A percentile compares a stretch with the other conserved stretches of the same genome.
phyloP scores from a whole-genome alignment of 768 basidiomycete genomes.

The Lentinula sp. region DNA sequence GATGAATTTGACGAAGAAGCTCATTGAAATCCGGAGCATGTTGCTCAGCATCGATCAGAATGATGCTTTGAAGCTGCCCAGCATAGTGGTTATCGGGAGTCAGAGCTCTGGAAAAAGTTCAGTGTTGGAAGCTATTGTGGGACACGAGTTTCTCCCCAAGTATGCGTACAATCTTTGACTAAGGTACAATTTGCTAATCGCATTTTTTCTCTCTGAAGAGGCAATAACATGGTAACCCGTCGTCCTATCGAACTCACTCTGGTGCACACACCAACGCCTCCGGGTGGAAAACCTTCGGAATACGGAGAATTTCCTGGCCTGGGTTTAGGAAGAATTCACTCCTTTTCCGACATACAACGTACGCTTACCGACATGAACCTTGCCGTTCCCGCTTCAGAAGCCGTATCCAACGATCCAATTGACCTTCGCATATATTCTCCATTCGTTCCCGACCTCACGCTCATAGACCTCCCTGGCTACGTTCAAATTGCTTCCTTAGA shows the following conservation, averaged over 20 bases:
- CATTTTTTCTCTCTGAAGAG: slow-evolving; percentile 41
- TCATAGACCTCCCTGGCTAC: slow-evolving; percentile 97
- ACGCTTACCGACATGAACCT: slow-evolving; percentile 93
- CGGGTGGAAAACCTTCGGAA: slow-evolving; percentile 56
- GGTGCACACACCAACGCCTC: slow-evolving; percentile 74
- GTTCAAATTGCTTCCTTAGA: slow-evolving; percentile 93
- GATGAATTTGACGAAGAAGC: slow-evolving; percentile 88
- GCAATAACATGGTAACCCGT: slow-evolving; percentile 98
- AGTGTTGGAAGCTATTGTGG: slow-evolving; percentile 94
- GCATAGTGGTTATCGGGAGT: slow-evolving; percentile 97
- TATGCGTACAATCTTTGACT: slow-evolving; percentile 32
- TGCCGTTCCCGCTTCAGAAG: slow-evolving; percentile 83
- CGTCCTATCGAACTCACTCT: slow-evolving; percentile 97
- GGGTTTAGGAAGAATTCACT: slow-evolving; percentile 82
- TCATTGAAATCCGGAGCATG: slow-evolving; percentile 94
- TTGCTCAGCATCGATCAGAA: slow-evolving; percentile 95
- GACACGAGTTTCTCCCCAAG: slow-evolving; percentile 98
- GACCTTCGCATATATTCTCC: slow-evolving; percentile 96
- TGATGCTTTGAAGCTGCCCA: slow-evolving; percentile 89
- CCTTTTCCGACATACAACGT: slow-evolving; percentile 89
- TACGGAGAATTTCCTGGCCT: slow-evolving; percentile 94
- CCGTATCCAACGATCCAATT: slow-evolving; percentile 92
- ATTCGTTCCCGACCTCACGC: slow-evolving; percentile 91
- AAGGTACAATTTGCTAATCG: background rate
- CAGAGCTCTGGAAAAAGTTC: slow-evolving; percentile 99